Conservation (phyloP, 2,329 filamentous ascomycete genomes). For the Fusarium anthophilum region DNA sequence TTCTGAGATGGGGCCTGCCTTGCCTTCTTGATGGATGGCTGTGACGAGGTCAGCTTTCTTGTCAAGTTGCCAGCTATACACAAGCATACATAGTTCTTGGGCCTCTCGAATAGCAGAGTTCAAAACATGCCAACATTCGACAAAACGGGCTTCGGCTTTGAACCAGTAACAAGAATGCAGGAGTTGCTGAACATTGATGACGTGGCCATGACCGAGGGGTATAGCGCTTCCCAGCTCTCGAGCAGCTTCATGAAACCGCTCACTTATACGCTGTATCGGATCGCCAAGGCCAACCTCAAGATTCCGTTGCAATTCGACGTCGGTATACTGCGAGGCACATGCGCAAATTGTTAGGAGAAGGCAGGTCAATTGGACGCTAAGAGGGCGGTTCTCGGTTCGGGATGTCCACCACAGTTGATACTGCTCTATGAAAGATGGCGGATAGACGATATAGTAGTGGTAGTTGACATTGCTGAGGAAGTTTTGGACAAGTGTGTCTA, state of each 20-base stretch:
- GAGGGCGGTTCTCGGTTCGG: conserved; percentile 43
- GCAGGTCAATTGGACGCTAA: conserved; percentile 51
- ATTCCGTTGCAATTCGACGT: conserved; percentile 43
- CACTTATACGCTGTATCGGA: conserved; percentile 42
- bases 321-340: conserved; percentile 49
- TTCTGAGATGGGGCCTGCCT: conserved; percentile 40
- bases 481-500: conserved; percentile 51
- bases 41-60: neutral
- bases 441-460: conserved; percentile 53
- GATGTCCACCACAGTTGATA: conserved; percentile 50
- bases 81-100: conserved; percentile 46
- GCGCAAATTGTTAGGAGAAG: conserved; percentile 52
- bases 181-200: conserved; percentile 49
- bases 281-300: conserved; percentile 47
- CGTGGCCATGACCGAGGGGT: conserved; percentile 46
- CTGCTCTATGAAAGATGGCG: conserved; percentile 48
- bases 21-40: conserved; percentile 48
- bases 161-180: conserved; percentile 52
- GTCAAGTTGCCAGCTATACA: too few relatives aligned
- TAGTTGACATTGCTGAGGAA: conserved; percentile 51
- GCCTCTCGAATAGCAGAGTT: conserved; percentile 49
- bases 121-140: conserved; percentile 51
- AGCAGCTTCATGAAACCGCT: conserved; percentile 47
- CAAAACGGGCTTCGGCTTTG: conserved; percentile 49
- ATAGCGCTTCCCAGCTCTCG: conserved; percentile 47